phyloP scores from a whole-genome alignment of 2,329 filamentous ascomycete genomes.

The Diaporthe amygdali region DNA sequence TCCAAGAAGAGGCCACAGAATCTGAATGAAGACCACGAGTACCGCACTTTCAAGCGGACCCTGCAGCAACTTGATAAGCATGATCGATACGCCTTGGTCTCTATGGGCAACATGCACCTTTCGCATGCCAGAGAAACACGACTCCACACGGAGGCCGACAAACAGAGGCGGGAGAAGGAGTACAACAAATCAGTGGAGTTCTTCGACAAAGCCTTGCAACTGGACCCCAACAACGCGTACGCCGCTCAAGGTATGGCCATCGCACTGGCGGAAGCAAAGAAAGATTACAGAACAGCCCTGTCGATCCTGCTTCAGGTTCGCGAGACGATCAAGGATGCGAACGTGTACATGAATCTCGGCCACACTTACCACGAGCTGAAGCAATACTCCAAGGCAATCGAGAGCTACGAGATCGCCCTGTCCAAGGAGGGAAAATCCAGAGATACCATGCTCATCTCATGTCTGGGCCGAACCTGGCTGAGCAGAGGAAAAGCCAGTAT shows the following conservation, averaged over 20 bases:
- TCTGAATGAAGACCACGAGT: slow-evolving; percentile 86
- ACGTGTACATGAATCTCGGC: slow-evolving; percentile 90
- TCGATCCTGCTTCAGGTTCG: slow-evolving; percentile 89
- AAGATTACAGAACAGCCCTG: slow-evolving; percentile 81
- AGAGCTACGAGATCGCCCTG: slow-evolving; percentile 89
- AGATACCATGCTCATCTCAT: slow-evolving; percentile 81
- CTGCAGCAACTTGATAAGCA: slow-evolving; percentile 95
- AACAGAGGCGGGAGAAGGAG: slow-evolving; percentile 84
- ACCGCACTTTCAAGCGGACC: slow-evolving; percentile 95
- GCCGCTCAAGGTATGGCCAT: slow-evolving; percentile 96
- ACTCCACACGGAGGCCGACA: slow-evolving; percentile 85
- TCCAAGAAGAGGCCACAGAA: slow-evolving; percentile 83
- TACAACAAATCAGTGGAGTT: slow-evolving; percentile 96
- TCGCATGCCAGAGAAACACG: slow-evolving; percentile 92
- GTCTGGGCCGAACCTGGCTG: slow-evolving; percentile 86
- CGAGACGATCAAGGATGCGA: slow-evolving; percentile 87
- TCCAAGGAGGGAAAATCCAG: slow-evolving; percentile 75
- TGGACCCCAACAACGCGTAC: slow-evolving; percentile 96
- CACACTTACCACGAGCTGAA: slow-evolving; percentile 91
- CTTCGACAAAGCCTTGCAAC: slow-evolving; percentile 93
- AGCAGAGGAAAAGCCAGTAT: slow-evolving; percentile 68
- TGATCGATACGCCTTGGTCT: slow-evolving; percentile 93
- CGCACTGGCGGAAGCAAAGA: slow-evolving; percentile 91
- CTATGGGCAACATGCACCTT: slow-evolving; percentile 94
- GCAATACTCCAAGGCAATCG: slow-evolving; percentile 90